These are phyloP conservation scores for Calamus simplicifolius DNA, from an alignment of 176 grass and related monocot species.

Conservation along the genomic window DNA sequence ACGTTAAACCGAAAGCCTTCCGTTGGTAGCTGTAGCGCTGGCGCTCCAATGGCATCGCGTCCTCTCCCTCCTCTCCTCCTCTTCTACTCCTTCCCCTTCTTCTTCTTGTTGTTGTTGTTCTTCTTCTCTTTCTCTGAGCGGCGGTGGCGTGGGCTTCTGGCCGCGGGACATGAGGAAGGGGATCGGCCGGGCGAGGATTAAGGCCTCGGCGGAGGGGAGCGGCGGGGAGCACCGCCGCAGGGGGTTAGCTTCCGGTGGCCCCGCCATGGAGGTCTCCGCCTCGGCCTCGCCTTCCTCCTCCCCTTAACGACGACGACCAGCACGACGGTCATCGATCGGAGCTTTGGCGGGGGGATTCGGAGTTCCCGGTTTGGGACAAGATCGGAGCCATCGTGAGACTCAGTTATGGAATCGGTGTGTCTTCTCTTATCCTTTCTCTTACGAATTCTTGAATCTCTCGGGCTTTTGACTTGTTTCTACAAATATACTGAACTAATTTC, in stretches of 20 bases:
- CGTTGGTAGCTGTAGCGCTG: too few species aligned
- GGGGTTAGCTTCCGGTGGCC: constrained; percentile 19
- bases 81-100: constrained; percentile 6
- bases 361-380: constrained; percentile 73
- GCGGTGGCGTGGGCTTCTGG: neutral
- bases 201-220: constrained; percentile 30
- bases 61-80: neutral
- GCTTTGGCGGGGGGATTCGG: constrained; percentile 40
- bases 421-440: neutral
- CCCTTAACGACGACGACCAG: neutral
- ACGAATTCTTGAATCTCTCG: neutral
- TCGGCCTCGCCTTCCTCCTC: constrained; percentile 3
- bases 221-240: neutral
- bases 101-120: neutral
- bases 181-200: constrained; percentile 10
- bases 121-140: neutral
- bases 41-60: neutral
- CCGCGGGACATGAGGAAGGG: constrained; percentile 13
- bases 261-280: constrained; percentile 25
- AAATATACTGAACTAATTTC: too few species aligned
- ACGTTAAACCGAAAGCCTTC: too few species aligned
- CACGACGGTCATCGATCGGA: constrained; percentile 13
- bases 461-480: neutral
- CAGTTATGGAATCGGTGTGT: constrained; percentile 71
- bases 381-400: constrained; percentile 73